These are phyloP conservation scores for Candolleomyces aberdarensis DNA, from an alignment of 768 basidiomycete genomes.

Conservation along the genomic window DNA sequence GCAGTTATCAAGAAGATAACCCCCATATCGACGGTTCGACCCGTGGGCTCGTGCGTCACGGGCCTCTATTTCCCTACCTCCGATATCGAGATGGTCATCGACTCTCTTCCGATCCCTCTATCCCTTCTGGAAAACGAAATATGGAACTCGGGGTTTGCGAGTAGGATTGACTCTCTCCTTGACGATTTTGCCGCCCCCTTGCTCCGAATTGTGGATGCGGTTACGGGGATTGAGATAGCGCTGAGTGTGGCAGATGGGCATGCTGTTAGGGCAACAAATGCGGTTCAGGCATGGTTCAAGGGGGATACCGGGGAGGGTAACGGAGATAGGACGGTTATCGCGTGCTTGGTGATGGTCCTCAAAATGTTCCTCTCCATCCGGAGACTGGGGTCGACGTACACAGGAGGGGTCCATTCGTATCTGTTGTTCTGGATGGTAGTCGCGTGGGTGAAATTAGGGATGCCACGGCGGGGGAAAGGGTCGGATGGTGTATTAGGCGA, in stretches of 20 bases:
- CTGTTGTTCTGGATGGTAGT: conserved; percentile 27
- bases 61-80: conserved; percentile 23
- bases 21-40: conserved; percentile 11
- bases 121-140: conserved; percentile 8
- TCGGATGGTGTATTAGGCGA: neutral
- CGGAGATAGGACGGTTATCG: conserved; percentile 9
- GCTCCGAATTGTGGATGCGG: conserved; percentile 21
- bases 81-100: conserved; percentile 25
- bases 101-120: neutral
- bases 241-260: conserved; percentile 17
- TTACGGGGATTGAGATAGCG: conserved; percentile 22
- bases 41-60: conserved; percentile 22
- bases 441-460: conserved; percentile 23
- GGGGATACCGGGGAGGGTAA: conserved; percentile 5
- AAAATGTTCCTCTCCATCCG: conserved; percentile 24
- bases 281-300: conserved; percentile 19
- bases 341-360: conserved; percentile 16
- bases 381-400: conserved; percentile 22
- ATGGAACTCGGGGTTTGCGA: conserved; percentile 15
- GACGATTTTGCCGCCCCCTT: conserved; percentile 16
- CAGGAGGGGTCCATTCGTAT: conserved; percentile 26
- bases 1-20: conserved; percentile 14
- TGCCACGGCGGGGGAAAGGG: conserved; percentile 6
- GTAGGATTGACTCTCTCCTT: conserved; percentile 15
- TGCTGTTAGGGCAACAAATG: conserved; percentile 18